Conservation (phyloP, 2,329 filamentous ascomycete genomes). For the Huntiella bhutanensis region DNA sequence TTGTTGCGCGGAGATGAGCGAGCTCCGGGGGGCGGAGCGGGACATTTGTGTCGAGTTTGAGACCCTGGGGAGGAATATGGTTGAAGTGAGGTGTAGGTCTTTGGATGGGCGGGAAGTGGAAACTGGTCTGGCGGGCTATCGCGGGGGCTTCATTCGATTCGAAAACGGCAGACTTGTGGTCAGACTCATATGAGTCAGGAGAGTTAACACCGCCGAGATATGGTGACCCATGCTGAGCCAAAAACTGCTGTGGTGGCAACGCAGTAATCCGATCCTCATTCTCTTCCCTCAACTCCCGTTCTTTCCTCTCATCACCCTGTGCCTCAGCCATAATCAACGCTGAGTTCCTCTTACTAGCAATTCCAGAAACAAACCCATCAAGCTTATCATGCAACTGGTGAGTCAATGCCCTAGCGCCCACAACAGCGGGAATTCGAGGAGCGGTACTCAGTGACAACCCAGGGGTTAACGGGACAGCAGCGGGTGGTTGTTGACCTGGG, state of each 20-base stretch:
- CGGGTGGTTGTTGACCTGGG: no score
- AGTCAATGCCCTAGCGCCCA: slow-evolving; percentile 40
- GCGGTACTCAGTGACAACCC: slow-evolving; percentile 14
- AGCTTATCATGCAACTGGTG: slow-evolving; percentile 69
- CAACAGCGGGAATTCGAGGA: neutral
- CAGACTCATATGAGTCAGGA: slow-evolving; percentile 5
- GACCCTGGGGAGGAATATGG: slow-evolving; percentile 26
- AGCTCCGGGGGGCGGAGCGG: slow-evolving; percentile 31
- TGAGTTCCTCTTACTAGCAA: slow-evolving; percentile 73
- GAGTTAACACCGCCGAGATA: neutral
- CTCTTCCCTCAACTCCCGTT: slow-evolving; percentile 61
- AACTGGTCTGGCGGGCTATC: slow-evolving; percentile 24
- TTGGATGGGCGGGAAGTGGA: slow-evolving; percentile 38
- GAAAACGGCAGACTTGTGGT: neutral
- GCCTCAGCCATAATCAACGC: slow-evolving; percentile 68
- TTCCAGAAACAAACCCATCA: slow-evolving; percentile 70
- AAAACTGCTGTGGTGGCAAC: slow-evolving; percentile 48
- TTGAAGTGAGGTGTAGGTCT: slow-evolving; percentile 38
- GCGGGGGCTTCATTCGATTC: neutral
- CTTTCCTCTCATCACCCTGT: slow-evolving; percentile 56
- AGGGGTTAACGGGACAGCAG: neutral
- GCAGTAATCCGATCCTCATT: slow-evolving; percentile 73
- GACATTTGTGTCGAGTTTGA: slow-evolving; percentile 14
- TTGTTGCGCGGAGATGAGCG: slow-evolving; percentile 34
- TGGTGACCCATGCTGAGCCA: slow-evolving; percentile 4